Conservation (phyloP, 768 basidiomycete species). For the Roridomyces roridus region DNA sequence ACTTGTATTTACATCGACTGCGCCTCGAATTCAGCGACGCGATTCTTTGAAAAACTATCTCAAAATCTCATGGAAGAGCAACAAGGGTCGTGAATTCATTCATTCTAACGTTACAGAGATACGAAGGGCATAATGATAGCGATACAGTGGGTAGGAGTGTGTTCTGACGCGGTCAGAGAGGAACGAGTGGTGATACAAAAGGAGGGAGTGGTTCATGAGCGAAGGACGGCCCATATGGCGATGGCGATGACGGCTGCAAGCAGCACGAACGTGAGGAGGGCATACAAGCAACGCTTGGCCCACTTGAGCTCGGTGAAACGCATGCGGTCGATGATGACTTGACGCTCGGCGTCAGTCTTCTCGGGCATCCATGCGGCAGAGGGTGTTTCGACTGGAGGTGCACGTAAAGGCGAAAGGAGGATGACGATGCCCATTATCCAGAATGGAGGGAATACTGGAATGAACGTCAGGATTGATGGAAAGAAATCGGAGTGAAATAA, state of each 20-base stretch:
- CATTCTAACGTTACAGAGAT: conserved; percentile 7
- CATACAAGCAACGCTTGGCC: conserved; percentile 61
- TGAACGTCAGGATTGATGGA: conserved; percentile 4
- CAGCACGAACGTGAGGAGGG: conserved; percentile 53
- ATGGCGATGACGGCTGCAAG: conserved; percentile 40
- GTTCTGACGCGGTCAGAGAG: conserved; percentile 19
- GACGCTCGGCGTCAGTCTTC: conserved; percentile 58
- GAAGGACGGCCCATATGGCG: conserved; percentile 38
- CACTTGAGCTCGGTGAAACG: conserved; percentile 58
- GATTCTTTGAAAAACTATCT: too few species aligned
- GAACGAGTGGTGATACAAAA: background rate
- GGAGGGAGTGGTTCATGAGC: conserved; percentile 22
- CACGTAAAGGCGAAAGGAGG: conserved; percentile 57
- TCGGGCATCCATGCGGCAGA: conserved; percentile 58
- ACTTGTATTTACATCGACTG: too few species aligned
- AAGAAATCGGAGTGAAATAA: background rate
- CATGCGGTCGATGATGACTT: conserved; percentile 51
- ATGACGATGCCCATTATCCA: conserved; percentile 67
- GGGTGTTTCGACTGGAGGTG: conserved; percentile 37
- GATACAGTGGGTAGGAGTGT: conserved; percentile 17
- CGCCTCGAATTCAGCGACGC: too few species aligned
- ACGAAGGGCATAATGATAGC: conserved; percentile 17
- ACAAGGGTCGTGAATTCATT: too few species aligned
- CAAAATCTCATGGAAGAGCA: too few species aligned
- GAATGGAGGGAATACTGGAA: conserved; percentile 64